Base-by-base conservation (phyloP, 257 asterid species). In the Solanum gandarillasii region DNA sequence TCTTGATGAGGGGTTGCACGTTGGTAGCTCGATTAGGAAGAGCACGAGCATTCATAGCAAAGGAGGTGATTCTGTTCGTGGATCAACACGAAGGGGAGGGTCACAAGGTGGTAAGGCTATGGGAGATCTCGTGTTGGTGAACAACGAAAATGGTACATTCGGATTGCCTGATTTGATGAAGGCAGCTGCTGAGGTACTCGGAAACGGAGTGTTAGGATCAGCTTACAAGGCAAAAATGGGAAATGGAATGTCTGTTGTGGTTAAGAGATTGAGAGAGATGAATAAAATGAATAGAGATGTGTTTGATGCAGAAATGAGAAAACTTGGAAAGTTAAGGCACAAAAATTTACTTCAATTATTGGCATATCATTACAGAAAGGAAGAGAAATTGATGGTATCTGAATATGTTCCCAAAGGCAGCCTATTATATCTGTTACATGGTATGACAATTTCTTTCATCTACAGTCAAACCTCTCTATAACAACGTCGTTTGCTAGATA, bases 151-250 rank as follows among this genome's bases (percentile, higher is more conserved):
- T n/a, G 99, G 98, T 4, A 38, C 83, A 12, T 97, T 96, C 13
- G 98, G 97, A 70, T 65, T 97, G 88, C 93, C 91, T 36, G 99
- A 97, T 90, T 79, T 97, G 94, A 97, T 97, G 99, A 97, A 94
- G 93, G 99, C 99, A 6, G 98, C 98, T 29, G 99, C 99, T 4
- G 99, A 96, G 89, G 98, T 97, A 0, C 96, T 97, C 0, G 99
- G 99, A 4, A 97, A 92, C 75, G 97, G 99, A 3, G 93, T 94
- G 2, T 41, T 97, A 87, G 99, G 99, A 7, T 97, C 98, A 32
- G 94, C 99, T 2, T 97, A 96, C 83, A 97, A 94, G 86, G 99
- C 99, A 1, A 84, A 86, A 62, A 92, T 97, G 95, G 91, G 85
- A 16, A 93, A 91, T 43, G 99, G 98, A 27, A 31, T 92, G 32